phyloP scores from a whole-genome alignment of 768 basidiomycete genomes.

The Podaxis mareebaensis region DNA sequence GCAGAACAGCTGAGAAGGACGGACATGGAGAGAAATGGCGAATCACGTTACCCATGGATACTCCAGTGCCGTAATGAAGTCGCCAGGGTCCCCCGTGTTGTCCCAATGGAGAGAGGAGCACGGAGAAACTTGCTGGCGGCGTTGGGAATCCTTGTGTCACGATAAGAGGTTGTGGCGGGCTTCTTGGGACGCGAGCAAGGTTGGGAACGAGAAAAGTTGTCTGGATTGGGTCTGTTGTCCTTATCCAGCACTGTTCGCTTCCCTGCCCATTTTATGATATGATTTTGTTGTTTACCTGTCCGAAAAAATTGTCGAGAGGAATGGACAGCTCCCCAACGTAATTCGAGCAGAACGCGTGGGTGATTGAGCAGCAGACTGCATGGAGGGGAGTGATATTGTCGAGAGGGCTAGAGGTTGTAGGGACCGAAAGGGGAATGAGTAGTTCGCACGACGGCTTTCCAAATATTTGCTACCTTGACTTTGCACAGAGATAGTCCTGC shows the following conservation, averaged over 20 bases:
- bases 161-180: no score
- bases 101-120: background rate
- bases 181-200: background rate
- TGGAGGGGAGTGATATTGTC: background rate
- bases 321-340: background rate
- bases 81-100: background rate
- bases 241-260: slow-evolving; percentile 1
- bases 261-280: background rate
- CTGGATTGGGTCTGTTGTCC: background rate
- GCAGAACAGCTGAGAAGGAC: background rate
- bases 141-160: background rate
- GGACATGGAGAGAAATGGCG: background rate
- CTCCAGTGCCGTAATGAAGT: slow-evolving; percentile 6
- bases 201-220: background rate
- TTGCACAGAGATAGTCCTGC: background rate
- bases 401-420: background rate
- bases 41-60: background rate
- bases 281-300: background rate
- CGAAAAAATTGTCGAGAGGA: background rate
- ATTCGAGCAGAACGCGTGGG: background rate
- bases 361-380: background rate
- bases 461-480: slow-evolving; percentile 14
- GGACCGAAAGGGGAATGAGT: slow-evolving; percentile 2
- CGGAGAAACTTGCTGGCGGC: background rate
- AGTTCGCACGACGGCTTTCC: slow-evolving; percentile 16